These are phyloP conservation scores for Saitozyma podzolica DNA, from an alignment of 768 basidiomycete species.

Conservation along the genomic window DNA sequence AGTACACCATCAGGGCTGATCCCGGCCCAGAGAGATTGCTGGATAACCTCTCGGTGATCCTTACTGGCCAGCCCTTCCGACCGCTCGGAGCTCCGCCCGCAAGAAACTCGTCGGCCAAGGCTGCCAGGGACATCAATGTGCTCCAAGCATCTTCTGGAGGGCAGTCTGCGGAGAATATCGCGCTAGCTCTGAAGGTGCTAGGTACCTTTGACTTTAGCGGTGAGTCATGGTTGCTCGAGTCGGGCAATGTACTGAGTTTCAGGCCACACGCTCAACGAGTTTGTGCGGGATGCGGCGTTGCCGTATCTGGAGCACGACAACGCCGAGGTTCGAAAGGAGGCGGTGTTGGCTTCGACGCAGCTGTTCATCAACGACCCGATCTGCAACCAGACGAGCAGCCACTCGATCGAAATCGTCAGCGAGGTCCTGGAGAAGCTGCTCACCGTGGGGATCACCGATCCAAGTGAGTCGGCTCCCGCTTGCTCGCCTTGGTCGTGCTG, in stretches of 20 bases:
- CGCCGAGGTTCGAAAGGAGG: slow-evolving; percentile 79
- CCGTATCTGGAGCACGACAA: slow-evolving; percentile 94
- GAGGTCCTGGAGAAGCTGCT: slow-evolving; percentile 96
- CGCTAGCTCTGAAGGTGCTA: slow-evolving; percentile 80
- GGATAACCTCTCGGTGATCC: slow-evolving; percentile 74
- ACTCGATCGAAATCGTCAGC: slow-evolving; percentile 94
- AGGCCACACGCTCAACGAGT: slow-evolving; percentile 94
- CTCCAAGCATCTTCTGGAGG: slow-evolving; percentile 27
- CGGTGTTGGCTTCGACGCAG: slow-evolving; percentile 86
- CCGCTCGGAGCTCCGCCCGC: slow-evolving; percentile 80
- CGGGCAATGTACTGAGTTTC: neutral
- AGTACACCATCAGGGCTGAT: neutral
- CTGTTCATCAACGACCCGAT: slow-evolving; percentile 94
- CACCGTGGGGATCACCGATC: slow-evolving; percentile 93
- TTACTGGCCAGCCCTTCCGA: slow-evolving; percentile 81
- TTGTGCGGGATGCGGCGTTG: slow-evolving; percentile 84
- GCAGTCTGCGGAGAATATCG: slow-evolving; percentile 56
- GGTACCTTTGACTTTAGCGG: slow-evolving; percentile 86
- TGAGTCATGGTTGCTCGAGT: slow-evolving; percentile 57
- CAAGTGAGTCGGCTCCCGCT: slow-evolving; percentile 60
- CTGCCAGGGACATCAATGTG: slow-evolving; percentile 29
- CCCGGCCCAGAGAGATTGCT: slow-evolving; percentile 72
- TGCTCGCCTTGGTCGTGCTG: slow-evolving; percentile 3
- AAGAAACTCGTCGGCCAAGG: slow-evolving; percentile 53
- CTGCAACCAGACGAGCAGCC: slow-evolving; percentile 90